A percentile compares a stretch with the other conserved stretches of the same genome.
Evolutionary conservation across 495 filamentous ascomycete genomes (phyloP).

Genomic region (Neurospora sp.): DNA sequence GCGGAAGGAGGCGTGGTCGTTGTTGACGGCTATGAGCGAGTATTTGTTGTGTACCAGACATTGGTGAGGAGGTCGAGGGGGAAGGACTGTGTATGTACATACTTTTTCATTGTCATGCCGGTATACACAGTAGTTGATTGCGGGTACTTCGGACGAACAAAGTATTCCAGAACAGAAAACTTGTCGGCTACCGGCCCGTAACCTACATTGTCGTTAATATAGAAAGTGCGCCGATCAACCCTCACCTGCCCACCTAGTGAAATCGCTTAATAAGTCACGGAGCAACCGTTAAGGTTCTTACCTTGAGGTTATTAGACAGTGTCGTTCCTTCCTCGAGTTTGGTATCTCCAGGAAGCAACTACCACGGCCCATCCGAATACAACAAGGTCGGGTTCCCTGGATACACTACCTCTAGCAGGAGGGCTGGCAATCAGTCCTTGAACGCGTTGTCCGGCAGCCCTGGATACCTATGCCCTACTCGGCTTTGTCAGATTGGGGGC

Average conservation of each 20-base stretch:
- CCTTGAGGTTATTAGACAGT: background rate
- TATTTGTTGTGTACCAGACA: constrained; percentile 44
- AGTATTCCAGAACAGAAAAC: background rate
- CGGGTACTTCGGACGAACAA: background rate
- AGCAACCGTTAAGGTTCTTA: background rate
- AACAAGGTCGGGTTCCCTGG: background rate
- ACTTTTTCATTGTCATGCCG: background rate
- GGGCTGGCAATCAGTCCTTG: background rate
- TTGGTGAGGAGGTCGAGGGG: constrained; percentile 31
- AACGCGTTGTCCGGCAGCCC: background rate
- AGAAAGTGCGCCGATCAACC: background rate
- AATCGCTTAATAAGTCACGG: background rate
- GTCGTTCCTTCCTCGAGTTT: background rate
- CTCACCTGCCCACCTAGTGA: background rate
- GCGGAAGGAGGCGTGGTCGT: constrained; percentile 66
- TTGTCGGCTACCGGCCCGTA: background rate
- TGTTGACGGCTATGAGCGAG: constrained; percentile 54
- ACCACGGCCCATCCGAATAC: background rate
- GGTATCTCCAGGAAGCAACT: background rate
- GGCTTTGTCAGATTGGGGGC: background rate
- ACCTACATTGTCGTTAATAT: background rate
- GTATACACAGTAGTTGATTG: background rate
- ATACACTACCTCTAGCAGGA: background rate
- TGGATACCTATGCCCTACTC: background rate
- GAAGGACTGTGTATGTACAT: background rate